phyloP scores from a whole-genome alignment of 169 alveolate genomes.

The Babesia gibsoni region DNA sequence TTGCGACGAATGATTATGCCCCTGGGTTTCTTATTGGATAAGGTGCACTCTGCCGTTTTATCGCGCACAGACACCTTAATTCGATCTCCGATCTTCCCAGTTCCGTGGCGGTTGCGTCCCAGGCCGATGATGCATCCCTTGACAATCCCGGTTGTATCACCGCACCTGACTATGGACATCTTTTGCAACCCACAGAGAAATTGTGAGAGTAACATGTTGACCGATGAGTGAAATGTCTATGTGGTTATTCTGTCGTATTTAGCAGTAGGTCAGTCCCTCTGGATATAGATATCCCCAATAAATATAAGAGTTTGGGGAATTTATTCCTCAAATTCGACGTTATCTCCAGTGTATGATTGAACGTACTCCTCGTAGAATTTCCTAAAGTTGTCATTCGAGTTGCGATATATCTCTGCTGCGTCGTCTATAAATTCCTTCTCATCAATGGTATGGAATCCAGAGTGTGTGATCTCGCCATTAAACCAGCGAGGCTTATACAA shows the following conservation, averaged over 20 bases:
- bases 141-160: constrained; percentile 76
- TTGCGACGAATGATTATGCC: constrained; percentile 74
- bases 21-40: constrained; percentile 69
- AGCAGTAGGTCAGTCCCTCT: background rate
- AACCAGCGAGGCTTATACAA: constrained; percentile 59
- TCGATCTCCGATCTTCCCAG: constrained; percentile 80
- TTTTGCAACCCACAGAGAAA: constrained; percentile 69
- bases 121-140: constrained; percentile 79
- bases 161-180: constrained; percentile 74
- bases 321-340: background rate
- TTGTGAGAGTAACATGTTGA: constrained; percentile 48
- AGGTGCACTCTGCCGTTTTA: constrained; percentile 66
- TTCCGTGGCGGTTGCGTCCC: constrained; percentile 74
- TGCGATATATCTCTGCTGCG: background rate
- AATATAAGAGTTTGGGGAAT: too few species aligned
- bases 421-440: constrained; percentile 22
- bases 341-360: background rate
- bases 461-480: constrained; percentile 47
- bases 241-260: background rate
- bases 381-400: background rate
- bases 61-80: constrained; percentile 75
- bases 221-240: too few species aligned
- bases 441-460: constrained; percentile 48
- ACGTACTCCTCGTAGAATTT: background rate
- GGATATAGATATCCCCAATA: background rate